These are phyloP conservation scores for Endocarpon pusillum DNA, from an alignment of 495 filamentous ascomycete species.

Conservation along the genomic window DNA sequence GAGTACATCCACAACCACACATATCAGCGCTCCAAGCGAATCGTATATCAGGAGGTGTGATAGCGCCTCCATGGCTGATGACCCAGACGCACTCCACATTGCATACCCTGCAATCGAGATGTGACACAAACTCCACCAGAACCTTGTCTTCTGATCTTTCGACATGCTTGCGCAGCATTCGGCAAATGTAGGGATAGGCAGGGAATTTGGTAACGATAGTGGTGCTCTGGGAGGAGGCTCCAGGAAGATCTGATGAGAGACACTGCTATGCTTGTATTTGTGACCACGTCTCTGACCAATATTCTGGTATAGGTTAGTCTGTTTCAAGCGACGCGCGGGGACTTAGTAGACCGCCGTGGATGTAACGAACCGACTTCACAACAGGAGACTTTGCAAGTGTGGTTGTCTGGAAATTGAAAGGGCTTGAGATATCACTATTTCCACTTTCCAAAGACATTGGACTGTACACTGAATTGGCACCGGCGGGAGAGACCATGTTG, in stretches of 20 bases:
- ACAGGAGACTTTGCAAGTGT: slow-evolving; percentile 58
- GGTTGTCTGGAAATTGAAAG: slow-evolving; percentile 91
- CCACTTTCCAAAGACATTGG: slow-evolving; percentile 21
- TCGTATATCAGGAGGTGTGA: slow-evolving; percentile 92
- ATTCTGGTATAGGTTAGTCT: slow-evolving; percentile 26
- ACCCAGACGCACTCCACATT: slow-evolving; percentile 68
- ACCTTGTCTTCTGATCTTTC: slow-evolving; percentile 59
- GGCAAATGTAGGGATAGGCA: slow-evolving; percentile 79
- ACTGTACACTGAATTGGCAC: slow-evolving; percentile 24
- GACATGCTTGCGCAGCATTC: slow-evolving; percentile 81
- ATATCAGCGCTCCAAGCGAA: slow-evolving; percentile 80
- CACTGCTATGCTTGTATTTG: slow-evolving; percentile 93
- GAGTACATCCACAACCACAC: slow-evolving; percentile 80
- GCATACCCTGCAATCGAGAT: slow-evolving; percentile 64
- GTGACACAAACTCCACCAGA: slow-evolving; percentile 84
- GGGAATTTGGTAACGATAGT: slow-evolving; percentile 74
- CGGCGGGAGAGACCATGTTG: slow-evolving; percentile 22
- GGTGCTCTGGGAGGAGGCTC: slow-evolving; percentile 82
- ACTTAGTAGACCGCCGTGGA: no score
- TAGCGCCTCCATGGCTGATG: slow-evolving; percentile 81
- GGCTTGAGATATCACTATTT: slow-evolving; percentile 28
- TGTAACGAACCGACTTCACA: slow-evolving; percentile 52
- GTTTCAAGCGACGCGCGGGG: slow-evolving; percentile 2
- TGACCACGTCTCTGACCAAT: slow-evolving; percentile 88
- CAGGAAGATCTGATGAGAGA: slow-evolving; percentile 92